Evolutionary conservation across 108 stramenopile genomes (phyloP), one percentile per base, ranked within the genome.

Genomic region (Nitzschia putrida): DNA sequence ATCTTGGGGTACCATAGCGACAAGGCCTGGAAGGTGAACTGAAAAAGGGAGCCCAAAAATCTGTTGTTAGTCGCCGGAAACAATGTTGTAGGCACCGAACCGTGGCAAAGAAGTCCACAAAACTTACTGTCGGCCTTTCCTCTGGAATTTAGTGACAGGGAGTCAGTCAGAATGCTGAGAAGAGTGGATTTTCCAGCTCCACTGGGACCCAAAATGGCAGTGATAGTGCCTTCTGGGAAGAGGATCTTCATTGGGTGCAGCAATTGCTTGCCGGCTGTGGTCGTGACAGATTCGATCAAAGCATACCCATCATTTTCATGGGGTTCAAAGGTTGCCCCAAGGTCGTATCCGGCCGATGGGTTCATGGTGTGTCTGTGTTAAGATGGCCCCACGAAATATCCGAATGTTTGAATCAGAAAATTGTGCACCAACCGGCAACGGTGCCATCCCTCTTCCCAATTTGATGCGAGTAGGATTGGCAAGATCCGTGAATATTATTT

Each of bases 121-220:
- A 20, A 75, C 82, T 78, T 61, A 79, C 82, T 71, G 10, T 67
- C 77, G 25, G 78, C 84, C 11, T 53, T 44, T 25, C 72, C 78
- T 43, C 63, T 57, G 7, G 81, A 42, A 43, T 78, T 78, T n/a
- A 45, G 41, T 9, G 73, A 71, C 12, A 74, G 29, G 25, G 68
- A 68, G 13, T 74, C 78, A 0, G 83, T 83, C 21, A 87, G 38
- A 47, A 73, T 70, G 57, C 77, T 81, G 34, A 87, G 37, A 11
- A 87, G 57, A 3, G 83, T 87, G 5, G 77, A 73, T 51, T 87
- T 85, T 12, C 87, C 87, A 43, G 71, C 72, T 25, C 79, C 84
- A 38, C 57, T 43, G 3, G 84, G 82, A 12, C 87, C 87, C 16
- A 88, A 21, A 53, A 88, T 88, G 1, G 80, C 84, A 12, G 80